Evolutionary conservation across 371 early-diverging fungal species (phyloP).

Genomic region (Dichotomocladium elegans): DNA sequence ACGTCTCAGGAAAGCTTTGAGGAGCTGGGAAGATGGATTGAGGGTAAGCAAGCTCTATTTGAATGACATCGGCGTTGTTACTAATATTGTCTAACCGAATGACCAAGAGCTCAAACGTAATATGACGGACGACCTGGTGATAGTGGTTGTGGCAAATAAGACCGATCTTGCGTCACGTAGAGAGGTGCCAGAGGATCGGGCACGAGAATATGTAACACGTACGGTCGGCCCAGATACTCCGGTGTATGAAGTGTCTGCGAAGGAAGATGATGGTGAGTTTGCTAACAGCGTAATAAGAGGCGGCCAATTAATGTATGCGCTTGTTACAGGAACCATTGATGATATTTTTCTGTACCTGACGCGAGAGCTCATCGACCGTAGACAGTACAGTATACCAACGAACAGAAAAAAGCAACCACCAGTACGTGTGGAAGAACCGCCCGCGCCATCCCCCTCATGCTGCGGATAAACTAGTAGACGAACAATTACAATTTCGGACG

Average conservation of each 20-base stretch:
- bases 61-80: no score
- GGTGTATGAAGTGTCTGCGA: constrained; percentile 70
- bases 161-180: constrained; percentile 60
- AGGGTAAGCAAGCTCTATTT: no score
- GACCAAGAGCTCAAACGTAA: constrained; percentile 63
- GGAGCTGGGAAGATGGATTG: constrained; percentile 24
- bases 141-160: constrained; percentile 77
- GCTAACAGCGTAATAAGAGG: neutral
- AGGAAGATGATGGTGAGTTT: constrained; percentile 63
- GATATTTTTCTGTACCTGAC: constrained; percentile 62
- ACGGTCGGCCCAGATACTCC: constrained; percentile 55
- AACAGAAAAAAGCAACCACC: constrained; percentile 26
- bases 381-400: constrained; percentile 33
- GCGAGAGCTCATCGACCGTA: constrained; percentile 54
- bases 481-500: neutral
- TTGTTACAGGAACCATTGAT: constrained; percentile 46
- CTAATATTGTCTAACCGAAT: no score
- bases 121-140: constrained; percentile 65
- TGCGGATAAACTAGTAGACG: constrained; percentile 25
- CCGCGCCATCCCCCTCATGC: constrained; percentile 28
- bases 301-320: neutral
- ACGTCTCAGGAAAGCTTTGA: constrained; percentile 23
- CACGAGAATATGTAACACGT: constrained; percentile 58
- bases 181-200: constrained; percentile 55
- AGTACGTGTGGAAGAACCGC: constrained; percentile 35